Evolutionary conservation across 441 rosid species (phyloP).

Genomic region (Theobroma grandiflorum): DNA sequence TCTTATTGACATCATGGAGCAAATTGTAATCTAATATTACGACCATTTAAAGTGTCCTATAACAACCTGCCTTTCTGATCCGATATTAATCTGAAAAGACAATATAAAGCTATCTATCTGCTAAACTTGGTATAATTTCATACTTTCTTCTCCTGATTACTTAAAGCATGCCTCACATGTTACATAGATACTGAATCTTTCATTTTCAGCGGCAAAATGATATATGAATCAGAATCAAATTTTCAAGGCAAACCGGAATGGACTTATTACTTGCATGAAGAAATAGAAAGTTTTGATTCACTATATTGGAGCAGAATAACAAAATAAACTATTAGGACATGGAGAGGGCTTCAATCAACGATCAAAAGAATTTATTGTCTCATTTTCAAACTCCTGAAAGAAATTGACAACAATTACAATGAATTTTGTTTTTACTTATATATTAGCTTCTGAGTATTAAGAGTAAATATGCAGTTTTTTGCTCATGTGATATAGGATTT

Average conservation of each 20-base stretch:
- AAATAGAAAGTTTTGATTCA: background rate
- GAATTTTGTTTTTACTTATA: background rate
- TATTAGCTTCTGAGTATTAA: background rate
- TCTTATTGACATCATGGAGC: background rate
- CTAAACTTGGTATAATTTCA: background rate
- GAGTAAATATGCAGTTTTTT: background rate
- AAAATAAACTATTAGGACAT: background rate
- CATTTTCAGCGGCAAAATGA: background rate
- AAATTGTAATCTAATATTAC: background rate
- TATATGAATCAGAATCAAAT: background rate
- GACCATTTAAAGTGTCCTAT: background rate
- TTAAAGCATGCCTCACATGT: background rate
- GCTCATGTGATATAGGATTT: conserved; percentile 54
- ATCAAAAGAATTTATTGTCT: background rate
- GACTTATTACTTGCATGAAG: background rate
- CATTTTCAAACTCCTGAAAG: background rate
- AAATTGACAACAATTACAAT: background rate
- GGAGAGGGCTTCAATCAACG: background rate
- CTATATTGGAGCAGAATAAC: background rate
- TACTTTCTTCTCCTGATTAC: background rate
- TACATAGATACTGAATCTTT: background rate
- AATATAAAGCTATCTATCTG: background rate
- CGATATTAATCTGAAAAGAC: background rate
- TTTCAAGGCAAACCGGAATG: background rate
- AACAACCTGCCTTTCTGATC: background rate